Evolutionary conservation across 1,284 basidiomycete species (phyloP).

Genomic region (Apiotrichum sp.): DNA sequence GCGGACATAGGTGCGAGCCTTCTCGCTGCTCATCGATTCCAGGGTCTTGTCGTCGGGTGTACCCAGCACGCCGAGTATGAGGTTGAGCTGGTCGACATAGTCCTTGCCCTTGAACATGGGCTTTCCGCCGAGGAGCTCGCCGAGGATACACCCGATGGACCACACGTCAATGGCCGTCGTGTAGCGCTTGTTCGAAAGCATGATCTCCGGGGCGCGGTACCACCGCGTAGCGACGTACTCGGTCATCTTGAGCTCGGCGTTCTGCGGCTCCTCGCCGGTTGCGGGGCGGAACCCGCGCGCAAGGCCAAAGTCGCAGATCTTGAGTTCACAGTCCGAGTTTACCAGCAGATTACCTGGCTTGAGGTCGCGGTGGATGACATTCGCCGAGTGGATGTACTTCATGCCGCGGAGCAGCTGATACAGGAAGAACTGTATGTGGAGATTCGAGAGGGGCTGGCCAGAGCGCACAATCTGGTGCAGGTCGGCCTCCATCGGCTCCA

Average conservation of each 20-base stretch:
- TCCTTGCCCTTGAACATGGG: slow-evolving; percentile 98
- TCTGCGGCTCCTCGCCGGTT: slow-evolving; percentile 48
- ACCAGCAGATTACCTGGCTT: slow-evolving; percentile 90
- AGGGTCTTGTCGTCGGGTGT: slow-evolving; percentile 80
- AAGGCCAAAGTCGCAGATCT: slow-evolving; percentile 98
- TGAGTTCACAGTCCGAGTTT: slow-evolving; percentile 94
- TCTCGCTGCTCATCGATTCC: slow-evolving; percentile 77
- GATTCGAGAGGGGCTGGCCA: slow-evolving; percentile 78
- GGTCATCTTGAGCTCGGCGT: slow-evolving; percentile 30
- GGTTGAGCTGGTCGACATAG: slow-evolving; percentile 52
- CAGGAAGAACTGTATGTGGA: slow-evolving; percentile 95
- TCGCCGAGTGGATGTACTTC: slow-evolving; percentile 83
- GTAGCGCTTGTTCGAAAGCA: slow-evolving; percentile 53
- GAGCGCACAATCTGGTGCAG: slow-evolving; percentile 91
- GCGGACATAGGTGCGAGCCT: slow-evolving; percentile 88
- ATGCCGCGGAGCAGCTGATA: slow-evolving; percentile 92
- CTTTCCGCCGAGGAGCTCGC: slow-evolving; percentile 77
- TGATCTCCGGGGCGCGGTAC: slow-evolving; percentile 96
- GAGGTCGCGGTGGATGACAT: slow-evolving; percentile 82
- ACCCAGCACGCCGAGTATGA: slow-evolving; percentile 57
- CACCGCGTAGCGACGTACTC: slow-evolving; percentile 62
- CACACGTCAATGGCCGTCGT: slow-evolving; percentile 74
- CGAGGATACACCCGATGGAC: slow-evolving; percentile 94
- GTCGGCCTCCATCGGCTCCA: slow-evolving; percentile 71
- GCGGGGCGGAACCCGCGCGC: slow-evolving; percentile 50